A percentile compares a stretch with the other conserved stretches of the same genome.
Conservation (phyloP, 2,329 filamentous ascomycete species). For the Xylariomycetidae sp. region DNA sequence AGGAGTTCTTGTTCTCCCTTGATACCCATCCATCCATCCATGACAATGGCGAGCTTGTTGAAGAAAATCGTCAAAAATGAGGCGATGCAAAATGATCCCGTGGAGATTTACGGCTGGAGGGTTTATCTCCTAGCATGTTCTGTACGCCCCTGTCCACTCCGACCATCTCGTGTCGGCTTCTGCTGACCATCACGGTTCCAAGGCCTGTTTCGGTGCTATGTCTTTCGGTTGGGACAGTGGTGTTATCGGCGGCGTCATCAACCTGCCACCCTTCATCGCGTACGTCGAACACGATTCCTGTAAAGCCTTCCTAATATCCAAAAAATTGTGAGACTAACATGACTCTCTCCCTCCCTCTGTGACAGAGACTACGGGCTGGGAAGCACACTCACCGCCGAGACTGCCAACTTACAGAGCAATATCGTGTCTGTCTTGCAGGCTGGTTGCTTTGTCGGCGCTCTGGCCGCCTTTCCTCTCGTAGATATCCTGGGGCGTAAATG, state of each 20-base stretch:
- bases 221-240: constrained; percentile 61
- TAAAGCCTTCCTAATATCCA: no score
- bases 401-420: constrained; percentile 56
- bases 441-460: constrained; percentile 35
- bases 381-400: constrained; percentile 32
- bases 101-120: constrained; percentile 67
- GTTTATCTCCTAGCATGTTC: constrained; percentile 61
- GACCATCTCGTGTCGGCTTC: no score
- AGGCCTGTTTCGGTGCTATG: constrained; percentile 43
- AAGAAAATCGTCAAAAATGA: constrained; percentile 49
- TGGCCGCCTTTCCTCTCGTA: constrained; percentile 45
- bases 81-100: constrained; percentile 61
- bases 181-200: no score
- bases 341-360: no score
- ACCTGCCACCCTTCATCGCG: constrained; percentile 51
- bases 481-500: constrained; percentile 50
- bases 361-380: constrained; percentile 49
- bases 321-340: no score
- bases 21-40: constrained; percentile 8
- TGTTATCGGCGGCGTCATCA: constrained; percentile 63
- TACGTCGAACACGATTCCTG: constrained; percentile 32
- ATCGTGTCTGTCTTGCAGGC: constrained; percentile 56
- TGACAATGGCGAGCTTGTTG: constrained; percentile 25
- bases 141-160: no score
- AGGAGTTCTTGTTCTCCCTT: no score